A percentile compares a stretch with the other conserved stretches of the same genome.
Evolutionary conservation across 305 asterid species (phyloP).

Genomic region (Fraxinus paxiana): DNA sequence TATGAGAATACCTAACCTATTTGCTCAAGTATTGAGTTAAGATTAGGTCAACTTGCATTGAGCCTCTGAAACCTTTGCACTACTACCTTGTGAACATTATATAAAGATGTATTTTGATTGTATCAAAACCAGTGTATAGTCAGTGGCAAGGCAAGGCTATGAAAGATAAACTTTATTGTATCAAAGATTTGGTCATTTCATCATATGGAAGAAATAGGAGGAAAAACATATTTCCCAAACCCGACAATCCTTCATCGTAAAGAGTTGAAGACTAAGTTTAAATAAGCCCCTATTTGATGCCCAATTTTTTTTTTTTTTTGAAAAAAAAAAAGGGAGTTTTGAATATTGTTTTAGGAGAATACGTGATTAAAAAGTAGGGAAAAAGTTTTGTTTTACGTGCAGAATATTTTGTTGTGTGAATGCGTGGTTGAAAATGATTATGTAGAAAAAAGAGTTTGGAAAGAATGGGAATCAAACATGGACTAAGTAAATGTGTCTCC

Average conservation of each 20-base stretch:
- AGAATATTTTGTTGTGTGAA: too few species aligned
- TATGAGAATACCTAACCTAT: background rate
- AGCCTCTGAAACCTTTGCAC: background rate
- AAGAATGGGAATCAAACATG: background rate
- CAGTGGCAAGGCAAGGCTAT: background rate
- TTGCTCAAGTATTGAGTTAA: background rate
- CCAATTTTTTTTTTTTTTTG: background rate
- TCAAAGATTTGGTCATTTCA: background rate
- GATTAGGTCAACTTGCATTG: background rate
- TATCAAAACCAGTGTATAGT: background rate
- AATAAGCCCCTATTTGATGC: background rate
- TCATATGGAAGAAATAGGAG: background rate
- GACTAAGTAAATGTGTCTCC: background rate
- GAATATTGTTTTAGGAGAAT: too few species aligned
- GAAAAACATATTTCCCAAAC: background rate
- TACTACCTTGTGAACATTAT: background rate
- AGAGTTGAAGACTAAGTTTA: background rate
- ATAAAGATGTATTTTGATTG: background rate
- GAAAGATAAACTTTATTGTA: background rate
- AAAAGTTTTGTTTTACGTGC: too few species aligned
- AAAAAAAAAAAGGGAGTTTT: too few species aligned
- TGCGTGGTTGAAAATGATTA: too few species aligned
- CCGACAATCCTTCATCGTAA: background rate
- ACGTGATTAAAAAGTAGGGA: too few species aligned
- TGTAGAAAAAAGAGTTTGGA: too few species aligned